Base-by-base conservation (phyloP, 352 stramenopile genomes). In the Globisporangium middletonii region DNA sequence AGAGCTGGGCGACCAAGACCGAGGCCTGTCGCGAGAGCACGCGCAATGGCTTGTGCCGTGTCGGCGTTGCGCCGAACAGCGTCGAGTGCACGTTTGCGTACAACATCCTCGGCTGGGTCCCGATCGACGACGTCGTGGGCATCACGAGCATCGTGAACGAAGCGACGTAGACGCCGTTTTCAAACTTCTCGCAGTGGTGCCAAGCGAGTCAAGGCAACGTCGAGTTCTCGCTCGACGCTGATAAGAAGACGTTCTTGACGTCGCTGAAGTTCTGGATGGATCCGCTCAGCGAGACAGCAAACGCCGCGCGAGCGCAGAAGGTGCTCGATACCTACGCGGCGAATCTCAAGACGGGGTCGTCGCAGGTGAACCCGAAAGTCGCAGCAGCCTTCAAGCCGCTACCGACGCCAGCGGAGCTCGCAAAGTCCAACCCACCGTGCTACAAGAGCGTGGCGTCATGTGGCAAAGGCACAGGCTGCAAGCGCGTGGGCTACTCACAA, bases 11-110 rank as follows among this genome's bases (percentile, higher is more conserved):
- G 33, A 38, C 1, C 33, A 38, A 38, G 33, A 13, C 33, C 9
- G 33, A 38, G 5, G 4, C 33, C 5, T 38, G 33, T 11, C 33
- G 4, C 33, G 33, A 7, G 33, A 38, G 33, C 33, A 35, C 30
- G 30, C 30, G 30, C 30, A 35, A 35, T 4, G 30, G 30, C 3
- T 35, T 35, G 30, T 35, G 30, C 30, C 30, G 3, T 9, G 30
- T 35, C 3, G 30, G 30, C 30, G 30, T 35, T 4, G 30, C 70
- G 4, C 83, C 83, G 0, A 71, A 91, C 46, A 80, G 83, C 13
- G 70, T 93, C 0, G 71, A 81, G 18, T 93, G 83, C 54, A 93
- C 79, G 13, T 93, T 80, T 43, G 67, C 78, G 16, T 93, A 93
- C 73, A 84, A 83, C 54, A 77, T 93, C 41, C 41, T 93, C 0